phyloP scores from a whole-genome alignment of 1,284 basidiomycete genomes.

The Sanghuangporus baumii region DNA sequence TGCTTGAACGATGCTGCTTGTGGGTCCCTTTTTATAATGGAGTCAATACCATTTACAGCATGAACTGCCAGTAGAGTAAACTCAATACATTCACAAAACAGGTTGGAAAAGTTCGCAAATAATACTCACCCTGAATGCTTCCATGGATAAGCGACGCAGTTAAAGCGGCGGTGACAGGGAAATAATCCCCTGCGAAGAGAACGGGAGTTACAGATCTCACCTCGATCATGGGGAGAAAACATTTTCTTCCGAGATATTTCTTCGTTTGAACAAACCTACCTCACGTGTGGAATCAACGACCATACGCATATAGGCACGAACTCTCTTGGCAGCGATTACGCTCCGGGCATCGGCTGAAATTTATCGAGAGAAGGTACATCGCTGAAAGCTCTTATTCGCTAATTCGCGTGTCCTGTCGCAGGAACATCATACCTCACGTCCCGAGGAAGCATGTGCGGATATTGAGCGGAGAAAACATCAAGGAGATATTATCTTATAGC shows the following conservation, averaged over 20 bases:
- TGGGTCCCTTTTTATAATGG: neutral
- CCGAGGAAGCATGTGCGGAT: neutral
- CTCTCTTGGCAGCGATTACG: neutral
- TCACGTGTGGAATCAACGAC: neutral
- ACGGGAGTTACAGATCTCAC: neutral
- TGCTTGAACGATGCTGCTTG: neutral
- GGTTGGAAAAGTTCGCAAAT: neutral
- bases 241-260: neutral
- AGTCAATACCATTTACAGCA: conserved; percentile 1
- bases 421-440: neutral
- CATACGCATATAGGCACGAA: neutral
- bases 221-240: neutral
- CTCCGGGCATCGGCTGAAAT: neutral
- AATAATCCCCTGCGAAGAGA: neutral
- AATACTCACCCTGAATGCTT: neutral
- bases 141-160: conserved; percentile 8
- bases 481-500: neutral
- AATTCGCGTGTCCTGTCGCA: neutral
- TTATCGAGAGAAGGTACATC: neutral
- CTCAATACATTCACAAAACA: neutral
- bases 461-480: neutral
- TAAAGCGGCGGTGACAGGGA: conserved; percentile 9
- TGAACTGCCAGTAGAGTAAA: neutral
- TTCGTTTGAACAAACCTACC: neutral
- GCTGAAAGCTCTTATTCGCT: neutral